Base-by-base conservation (phyloP, 305 asterid genomes). In the Stenogyne calaminthoides region DNA sequence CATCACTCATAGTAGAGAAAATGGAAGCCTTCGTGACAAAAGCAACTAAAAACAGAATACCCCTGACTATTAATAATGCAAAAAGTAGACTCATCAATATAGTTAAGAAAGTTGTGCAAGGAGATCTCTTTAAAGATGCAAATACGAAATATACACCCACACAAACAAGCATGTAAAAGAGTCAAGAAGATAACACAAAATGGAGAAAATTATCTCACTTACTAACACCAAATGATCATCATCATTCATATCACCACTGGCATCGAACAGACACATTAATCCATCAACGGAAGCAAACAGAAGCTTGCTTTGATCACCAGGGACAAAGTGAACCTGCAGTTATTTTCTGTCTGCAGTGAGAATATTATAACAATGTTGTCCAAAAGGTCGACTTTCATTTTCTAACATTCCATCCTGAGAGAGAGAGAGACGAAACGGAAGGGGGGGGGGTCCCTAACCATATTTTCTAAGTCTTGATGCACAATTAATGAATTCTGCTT, bases 261-360 rank as follows among this genome's bases (percentile, higher is more conserved):
- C 88, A 79, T 95, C 97, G 63, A 92, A 95, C 29, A 92, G 82
- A 78, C 99, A 95, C 84, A 95, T 91, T 81, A 95, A 79, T 73
- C 99, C 99, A 84, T 95, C 99, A 47, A 92, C 95, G 2, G 99
- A 95, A 76, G 93, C 94, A 52, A 98, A 95, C 61, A 89, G 78
- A 67, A 95, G 93, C 83, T 81, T 90, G 90, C 76, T 84, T 62
- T 75, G 86, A 80, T 88, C 83, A 56, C 92, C 94, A 49, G 98
- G 98, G 79, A 95, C 75, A 78, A 95, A 95, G 62, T 79, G 93
- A 67, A 95, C 99, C 99, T 92, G 81, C 81, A 79, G 56, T 34
- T 75, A 81, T 67, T 16, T 18, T 51, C 18, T n/a, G 8, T 54
- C 46, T 47, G 15, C 42, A 74, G 65, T 70, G 54, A 72, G 58